Evolutionary conservation across 345 rosid genomes (phyloP).

Genomic region (Erucastrum elatum): DNA sequence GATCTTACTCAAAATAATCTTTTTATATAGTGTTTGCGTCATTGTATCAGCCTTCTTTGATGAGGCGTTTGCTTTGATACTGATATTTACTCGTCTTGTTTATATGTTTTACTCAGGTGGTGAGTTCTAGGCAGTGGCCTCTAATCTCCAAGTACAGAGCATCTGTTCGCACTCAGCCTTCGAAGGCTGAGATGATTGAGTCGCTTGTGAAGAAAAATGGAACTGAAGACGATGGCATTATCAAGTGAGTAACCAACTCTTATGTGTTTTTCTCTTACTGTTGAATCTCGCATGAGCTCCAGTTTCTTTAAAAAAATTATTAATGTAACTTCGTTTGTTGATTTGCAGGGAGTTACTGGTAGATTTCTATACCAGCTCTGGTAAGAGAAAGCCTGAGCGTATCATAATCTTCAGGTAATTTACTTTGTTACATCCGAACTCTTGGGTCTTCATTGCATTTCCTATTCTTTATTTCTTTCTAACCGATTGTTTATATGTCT

Average conservation of each 20-base stretch:
- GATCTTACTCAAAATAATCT: not conserved
- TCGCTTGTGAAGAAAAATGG: conserved; percentile 62
- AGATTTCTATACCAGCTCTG: conserved; percentile 79
- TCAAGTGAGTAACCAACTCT: conserved; percentile 43
- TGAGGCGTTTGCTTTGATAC: not conserved
- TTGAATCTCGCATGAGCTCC: not conserved
- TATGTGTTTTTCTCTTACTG: not conserved
- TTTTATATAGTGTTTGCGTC: not conserved
- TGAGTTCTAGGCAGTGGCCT: conserved; percentile 93
- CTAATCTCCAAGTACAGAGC: conserved; percentile 82
- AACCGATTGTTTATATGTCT: not conserved
- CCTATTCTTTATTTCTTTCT: conserved; percentile 7
- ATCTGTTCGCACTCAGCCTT: conserved; percentile 81
- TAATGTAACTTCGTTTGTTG: not conserved
- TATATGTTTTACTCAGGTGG: conserved; percentile 44
- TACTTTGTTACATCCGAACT: not conserved
- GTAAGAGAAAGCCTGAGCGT: conserved; percentile 81
- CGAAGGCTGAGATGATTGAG: conserved; percentile 90
- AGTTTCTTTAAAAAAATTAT: not conserved
- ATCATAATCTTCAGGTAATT: conserved; percentile 81
- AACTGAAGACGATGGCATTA: conserved; percentile 72
- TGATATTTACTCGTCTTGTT: not conserved
- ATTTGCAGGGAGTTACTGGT: conserved; percentile 64
- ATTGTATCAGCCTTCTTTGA: not conserved
- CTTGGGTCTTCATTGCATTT: not conserved